Conservation (phyloP, 106 monocot species). For the Dendrobium huoshanense region DNA sequence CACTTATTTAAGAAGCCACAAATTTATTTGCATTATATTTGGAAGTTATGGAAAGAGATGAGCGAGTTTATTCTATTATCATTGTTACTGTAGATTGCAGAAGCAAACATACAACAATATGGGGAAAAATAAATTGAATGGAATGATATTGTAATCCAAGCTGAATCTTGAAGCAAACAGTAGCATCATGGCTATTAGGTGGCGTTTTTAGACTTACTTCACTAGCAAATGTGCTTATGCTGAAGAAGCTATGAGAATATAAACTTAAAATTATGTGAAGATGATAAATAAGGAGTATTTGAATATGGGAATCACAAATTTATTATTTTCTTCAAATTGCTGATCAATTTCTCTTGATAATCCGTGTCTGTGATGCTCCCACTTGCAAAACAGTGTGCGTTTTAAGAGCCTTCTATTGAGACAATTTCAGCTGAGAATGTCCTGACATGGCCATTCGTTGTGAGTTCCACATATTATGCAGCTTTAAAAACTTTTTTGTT, state of each 20-base stretch:
- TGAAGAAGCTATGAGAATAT: background rate
- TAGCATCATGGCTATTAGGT: background rate
- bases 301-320: background rate
- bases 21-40: background rate
- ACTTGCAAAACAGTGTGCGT: slow-evolving; percentile 95
- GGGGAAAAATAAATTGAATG: background rate
- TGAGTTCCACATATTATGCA: slow-evolving; percentile 16
- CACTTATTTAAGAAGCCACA: background rate
- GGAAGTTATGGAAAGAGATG: background rate
- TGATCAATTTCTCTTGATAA: background rate
- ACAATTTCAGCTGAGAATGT: slow-evolving; percentile 87
- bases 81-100: background rate
- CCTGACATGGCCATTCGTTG: slow-evolving; percentile 90
- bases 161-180: background rate
- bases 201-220: background rate
- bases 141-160: background rate
- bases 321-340: background rate
- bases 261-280: background rate
- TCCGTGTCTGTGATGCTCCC: slow-evolving; percentile 91
- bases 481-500: background rate
- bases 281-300: background rate
- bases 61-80: background rate
- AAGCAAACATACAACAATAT: background rate
- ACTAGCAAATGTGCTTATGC: background rate
- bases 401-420: slow-evolving; percentile 82